phyloP scores from a whole-genome alignment of 345 rosid genomes.

The Eucalyptus marginata region DNA sequence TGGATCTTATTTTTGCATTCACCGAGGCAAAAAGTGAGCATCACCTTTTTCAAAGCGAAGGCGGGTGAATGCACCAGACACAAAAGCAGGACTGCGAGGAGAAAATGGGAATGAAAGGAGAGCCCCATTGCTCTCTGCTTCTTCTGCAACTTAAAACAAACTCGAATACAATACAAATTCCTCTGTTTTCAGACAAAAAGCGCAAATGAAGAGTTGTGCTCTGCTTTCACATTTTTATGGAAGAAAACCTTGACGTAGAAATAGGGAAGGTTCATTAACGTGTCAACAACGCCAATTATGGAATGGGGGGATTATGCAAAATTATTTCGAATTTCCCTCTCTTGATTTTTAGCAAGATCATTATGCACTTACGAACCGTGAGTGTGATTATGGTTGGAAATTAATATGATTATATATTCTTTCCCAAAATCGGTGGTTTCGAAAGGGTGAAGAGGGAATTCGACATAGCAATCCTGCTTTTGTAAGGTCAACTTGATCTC shows the following conservation, averaged over 20 bases:
- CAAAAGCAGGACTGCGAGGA: constrained; percentile 7
- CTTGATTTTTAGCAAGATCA: not conserved
- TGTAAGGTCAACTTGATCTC: not conserved
- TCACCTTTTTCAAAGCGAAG: constrained; percentile 29
- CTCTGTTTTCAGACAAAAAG: not conserved
- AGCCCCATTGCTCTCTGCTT: constrained; percentile 12
- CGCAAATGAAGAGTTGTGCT: not conserved
- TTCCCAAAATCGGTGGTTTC: not conserved
- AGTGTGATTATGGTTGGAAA: not conserved
- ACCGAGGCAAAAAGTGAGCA: not conserved
- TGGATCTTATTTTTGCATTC: not conserved
- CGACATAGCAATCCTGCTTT: not conserved
- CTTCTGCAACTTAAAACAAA: not conserved
- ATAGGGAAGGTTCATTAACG: not conserved
- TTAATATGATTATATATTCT: not conserved
- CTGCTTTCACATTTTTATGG: not conserved
- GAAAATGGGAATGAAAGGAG: not conserved
- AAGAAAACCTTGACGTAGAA: not conserved
- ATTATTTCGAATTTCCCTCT: not conserved
- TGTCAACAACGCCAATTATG: not conserved
- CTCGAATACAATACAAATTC: not conserved
- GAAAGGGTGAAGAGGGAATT: not conserved
- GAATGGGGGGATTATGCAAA: not conserved
- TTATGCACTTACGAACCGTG: not conserved
- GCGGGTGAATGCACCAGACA: constrained; percentile 10